Evolutionary conservation across 495 filamentous ascomycete genomes (phyloP).

Genomic region (Trichoderma reesei): DNA sequence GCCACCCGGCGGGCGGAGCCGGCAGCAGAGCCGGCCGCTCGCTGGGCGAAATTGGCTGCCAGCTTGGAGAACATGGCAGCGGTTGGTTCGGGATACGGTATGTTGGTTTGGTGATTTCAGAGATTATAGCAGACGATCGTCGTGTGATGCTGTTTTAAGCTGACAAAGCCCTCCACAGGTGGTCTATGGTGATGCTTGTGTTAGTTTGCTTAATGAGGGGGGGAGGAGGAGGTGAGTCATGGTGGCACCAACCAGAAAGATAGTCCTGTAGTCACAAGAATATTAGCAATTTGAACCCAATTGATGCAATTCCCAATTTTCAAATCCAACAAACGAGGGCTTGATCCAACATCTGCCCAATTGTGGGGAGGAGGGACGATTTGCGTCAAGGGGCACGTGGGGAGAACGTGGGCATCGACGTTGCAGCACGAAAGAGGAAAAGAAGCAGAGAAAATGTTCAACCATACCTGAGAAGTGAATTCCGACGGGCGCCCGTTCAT

Average conservation of each 20-base stretch:
- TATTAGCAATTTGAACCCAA: constrained; percentile 22
- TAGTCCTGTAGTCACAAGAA: constrained; percentile 57
- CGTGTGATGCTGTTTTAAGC: constrained; percentile 23
- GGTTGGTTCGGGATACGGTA: constrained; percentile 14
- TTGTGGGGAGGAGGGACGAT: background rate
- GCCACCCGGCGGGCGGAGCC: constrained; percentile 22
- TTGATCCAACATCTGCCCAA: background rate
- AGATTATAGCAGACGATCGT: background rate
- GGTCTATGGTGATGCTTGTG: constrained; percentile 52
- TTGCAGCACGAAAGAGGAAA: constrained; percentile 1
- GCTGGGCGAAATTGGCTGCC: constrained; percentile 43
- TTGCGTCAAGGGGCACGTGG: background rate
- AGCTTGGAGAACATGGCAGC: constrained; percentile 62
- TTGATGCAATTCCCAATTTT: constrained; percentile 9
- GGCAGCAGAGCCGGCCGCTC: constrained; percentile 30
- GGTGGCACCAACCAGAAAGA: constrained; percentile 65
- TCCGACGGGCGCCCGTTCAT: constrained; percentile 90
- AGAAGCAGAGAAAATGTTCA: background rate
- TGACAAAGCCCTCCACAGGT: constrained; percentile 87
- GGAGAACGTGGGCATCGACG: constrained; percentile 11
- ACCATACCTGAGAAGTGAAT: constrained; percentile 88
- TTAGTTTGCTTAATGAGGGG: constrained; percentile 5
- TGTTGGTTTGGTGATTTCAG: constrained; percentile 14
- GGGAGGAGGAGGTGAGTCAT: constrained; percentile 28
- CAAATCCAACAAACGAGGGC: background rate